Conservation (phyloP, 1,284 basidiomycete species). For the Cryptococcus neoformans region DNA sequence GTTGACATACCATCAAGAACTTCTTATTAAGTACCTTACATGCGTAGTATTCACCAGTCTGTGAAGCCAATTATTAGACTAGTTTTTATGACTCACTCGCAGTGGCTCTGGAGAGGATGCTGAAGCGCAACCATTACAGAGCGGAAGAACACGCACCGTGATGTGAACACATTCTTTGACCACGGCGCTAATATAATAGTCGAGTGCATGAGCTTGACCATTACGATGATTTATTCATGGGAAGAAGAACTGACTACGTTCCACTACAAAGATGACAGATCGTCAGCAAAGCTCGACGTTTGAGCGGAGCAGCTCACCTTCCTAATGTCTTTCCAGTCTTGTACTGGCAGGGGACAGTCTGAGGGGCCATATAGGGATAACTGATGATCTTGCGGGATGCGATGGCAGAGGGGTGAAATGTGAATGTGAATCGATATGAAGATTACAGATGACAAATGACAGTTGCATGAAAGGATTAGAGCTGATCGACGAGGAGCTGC, state of each 20-base stretch:
- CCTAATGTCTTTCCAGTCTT: slow-evolving; percentile 90
- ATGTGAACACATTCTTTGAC: slow-evolving; percentile 89
- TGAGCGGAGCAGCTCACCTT: slow-evolving; percentile 59
- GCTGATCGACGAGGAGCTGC: too few relatives aligned
- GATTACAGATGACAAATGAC: not conserved
- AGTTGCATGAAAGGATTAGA: too few relatives aligned
- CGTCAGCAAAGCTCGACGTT: not conserved
- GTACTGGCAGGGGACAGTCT: slow-evolving; percentile 72
- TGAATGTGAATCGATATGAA: not conserved
- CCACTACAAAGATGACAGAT: slow-evolving; percentile 26
- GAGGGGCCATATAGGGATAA: slow-evolving; percentile 18
- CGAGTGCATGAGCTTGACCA: too few relatives aligned
- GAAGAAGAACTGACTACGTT: slow-evolving; percentile 38
- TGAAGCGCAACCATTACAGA: not conserved
- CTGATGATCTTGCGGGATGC: not conserved
- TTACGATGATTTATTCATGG: too few relatives aligned
- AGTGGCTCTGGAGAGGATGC: not conserved
- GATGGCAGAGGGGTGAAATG: not conserved
- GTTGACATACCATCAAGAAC: slow-evolving; percentile 66
- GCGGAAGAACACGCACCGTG: slow-evolving; percentile 61
- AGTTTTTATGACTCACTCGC: not conserved
- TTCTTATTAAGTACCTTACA: slow-evolving; percentile 76
- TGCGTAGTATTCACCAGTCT: slow-evolving; percentile 55
- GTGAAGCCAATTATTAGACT: not conserved
- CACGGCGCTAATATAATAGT: slow-evolving; percentile 49